Evolutionary conservation across 306 rosid species (phyloP).

Genomic region (Senna tora): DNA sequence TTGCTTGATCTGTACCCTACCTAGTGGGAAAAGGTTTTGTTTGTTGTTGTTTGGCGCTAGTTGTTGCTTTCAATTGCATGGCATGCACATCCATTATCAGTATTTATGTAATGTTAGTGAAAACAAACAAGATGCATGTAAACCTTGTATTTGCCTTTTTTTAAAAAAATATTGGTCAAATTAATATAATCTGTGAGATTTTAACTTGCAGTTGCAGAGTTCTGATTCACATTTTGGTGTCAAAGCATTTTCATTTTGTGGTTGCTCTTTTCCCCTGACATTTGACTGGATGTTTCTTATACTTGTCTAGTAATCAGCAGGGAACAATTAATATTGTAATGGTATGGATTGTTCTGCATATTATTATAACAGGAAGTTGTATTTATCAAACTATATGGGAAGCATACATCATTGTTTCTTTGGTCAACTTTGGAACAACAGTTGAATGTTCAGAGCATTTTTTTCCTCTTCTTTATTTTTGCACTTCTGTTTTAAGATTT

Average conservation of each 20-base stretch:
- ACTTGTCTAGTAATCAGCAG: background rate
- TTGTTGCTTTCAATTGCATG: background rate
- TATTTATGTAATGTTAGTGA: background rate
- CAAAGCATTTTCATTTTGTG: background rate
- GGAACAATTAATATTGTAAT: constrained; percentile 2
- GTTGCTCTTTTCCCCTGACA: background rate
- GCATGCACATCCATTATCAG: background rate
- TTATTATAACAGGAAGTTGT: constrained; percentile 20
- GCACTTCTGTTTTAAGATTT: constrained; percentile 8
- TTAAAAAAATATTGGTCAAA: no score
- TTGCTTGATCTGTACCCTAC: no score
- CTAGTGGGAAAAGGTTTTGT: no score
- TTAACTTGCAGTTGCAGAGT: background rate
- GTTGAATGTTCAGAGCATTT: background rate
- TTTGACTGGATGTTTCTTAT: constrained; percentile 2
- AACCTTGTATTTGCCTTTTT: background rate
- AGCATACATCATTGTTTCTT: constrained; percentile 2
- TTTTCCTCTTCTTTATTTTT: constrained; percentile 6
- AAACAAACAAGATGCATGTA: background rate
- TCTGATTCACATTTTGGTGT: background rate
- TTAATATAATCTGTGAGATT: background rate
- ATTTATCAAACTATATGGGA: background rate
- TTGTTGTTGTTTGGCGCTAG: background rate
- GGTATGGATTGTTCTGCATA: constrained; percentile 17
- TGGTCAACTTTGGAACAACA: constrained; percentile 21